Percentiles rank a stretch among this genome's conserved stretches.
These are phyloP conservation scores for Alternaria panax DNA, from an alignment of 2,329 filamentous ascomycete species.

Conservation along the genomic window DNA sequence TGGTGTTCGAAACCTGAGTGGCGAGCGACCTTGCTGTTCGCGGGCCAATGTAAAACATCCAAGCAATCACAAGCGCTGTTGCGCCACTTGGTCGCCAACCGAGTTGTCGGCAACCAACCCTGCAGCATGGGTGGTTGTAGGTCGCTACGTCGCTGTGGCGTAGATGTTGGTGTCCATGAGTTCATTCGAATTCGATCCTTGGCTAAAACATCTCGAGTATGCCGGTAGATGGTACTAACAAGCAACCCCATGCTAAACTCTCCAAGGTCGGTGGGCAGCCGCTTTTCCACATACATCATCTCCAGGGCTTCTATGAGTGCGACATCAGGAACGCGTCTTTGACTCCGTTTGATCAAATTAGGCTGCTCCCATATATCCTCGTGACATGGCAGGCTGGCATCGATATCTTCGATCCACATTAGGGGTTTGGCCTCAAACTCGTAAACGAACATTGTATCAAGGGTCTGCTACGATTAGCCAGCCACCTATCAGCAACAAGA, in stretches of 20 bases:
- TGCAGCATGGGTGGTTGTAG: conserved; percentile 2
- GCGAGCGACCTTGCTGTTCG: conserved; percentile 60
- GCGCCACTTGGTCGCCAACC: conserved; percentile 58
- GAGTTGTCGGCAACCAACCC: conserved; percentile 58
- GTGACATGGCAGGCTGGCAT: conserved; percentile 12
- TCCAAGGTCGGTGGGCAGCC: conserved; percentile 53
- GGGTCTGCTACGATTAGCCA: not conserved
- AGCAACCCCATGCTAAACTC: conserved; percentile 60
- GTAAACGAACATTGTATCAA: conserved; percentile 17
- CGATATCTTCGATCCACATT: conserved; percentile 15
- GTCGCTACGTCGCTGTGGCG: conserved; percentile 21
- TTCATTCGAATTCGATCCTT: conserved; percentile 57
- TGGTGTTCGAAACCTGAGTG: conserved; percentile 61
- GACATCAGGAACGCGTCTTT: not conserved
- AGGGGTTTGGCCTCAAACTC: conserved; percentile 19
- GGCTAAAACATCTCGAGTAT: conserved; percentile 58
- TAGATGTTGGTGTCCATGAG: conserved; percentile 40
- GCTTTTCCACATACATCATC: conserved; percentile 59
- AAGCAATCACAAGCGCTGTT: conserved; percentile 58
- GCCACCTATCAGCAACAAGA: not conserved
- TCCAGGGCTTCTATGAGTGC: conserved; percentile 48
- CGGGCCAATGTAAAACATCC: conserved; percentile 66
- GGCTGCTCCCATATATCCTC: conserved; percentile 20
- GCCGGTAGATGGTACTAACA: conserved; percentile 60
- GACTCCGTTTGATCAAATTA: not conserved